Evolutionary conservation across 1,284 basidiomycete genomes (phyloP).

Genomic region (Malassezia globosa): DNA sequence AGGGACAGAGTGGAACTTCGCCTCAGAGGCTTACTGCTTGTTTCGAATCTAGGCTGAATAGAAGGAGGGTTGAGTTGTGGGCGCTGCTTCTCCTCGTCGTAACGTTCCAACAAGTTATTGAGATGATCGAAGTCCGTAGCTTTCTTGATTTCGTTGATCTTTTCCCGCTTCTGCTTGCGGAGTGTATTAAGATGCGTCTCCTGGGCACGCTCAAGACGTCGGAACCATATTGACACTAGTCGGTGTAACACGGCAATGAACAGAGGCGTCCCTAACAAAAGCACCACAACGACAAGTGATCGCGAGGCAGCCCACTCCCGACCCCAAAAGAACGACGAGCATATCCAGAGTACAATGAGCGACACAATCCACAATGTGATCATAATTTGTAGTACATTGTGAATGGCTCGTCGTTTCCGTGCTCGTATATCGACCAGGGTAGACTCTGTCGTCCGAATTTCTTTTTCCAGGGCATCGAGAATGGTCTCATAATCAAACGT

Average conservation of each 20-base stretch:
- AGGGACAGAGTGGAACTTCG: slow-evolving; percentile 4
- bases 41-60: background rate
- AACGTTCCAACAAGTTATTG: slow-evolving; percentile 75
- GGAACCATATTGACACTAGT: slow-evolving; percentile 5
- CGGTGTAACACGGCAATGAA: slow-evolving; percentile 10
- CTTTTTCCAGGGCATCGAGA: slow-evolving; percentile 50
- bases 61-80: background rate
- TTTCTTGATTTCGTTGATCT: slow-evolving; percentile 92
- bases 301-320: slow-evolving; percentile 10
- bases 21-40: background rate
- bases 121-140: slow-evolving; percentile 91
- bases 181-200: slow-evolving; percentile 69
- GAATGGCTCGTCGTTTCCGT: slow-evolving; percentile 67
- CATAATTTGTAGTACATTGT: slow-evolving; percentile 68
- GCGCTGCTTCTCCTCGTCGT: slow-evolving; percentile 52
- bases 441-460: slow-evolving; percentile 55
- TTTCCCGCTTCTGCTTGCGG: slow-evolving; percentile 67
- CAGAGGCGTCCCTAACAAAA: slow-evolving; percentile 10
- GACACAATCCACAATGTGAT: slow-evolving; percentile 65
- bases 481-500: slow-evolving; percentile 52
- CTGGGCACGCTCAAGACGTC: slow-evolving; percentile 9
- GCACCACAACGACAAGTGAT: slow-evolving; percentile 1
- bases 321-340: slow-evolving; percentile 19
- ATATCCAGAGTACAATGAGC: slow-evolving; percentile 67
- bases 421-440: slow-evolving; percentile 75